A percentile compares a stretch with the other conserved stretches of the same genome.
These are phyloP conservation scores for Blastomyces gilchristii DNA, from an alignment of 2,329 filamentous ascomycete genomes.

Conservation along the genomic window DNA sequence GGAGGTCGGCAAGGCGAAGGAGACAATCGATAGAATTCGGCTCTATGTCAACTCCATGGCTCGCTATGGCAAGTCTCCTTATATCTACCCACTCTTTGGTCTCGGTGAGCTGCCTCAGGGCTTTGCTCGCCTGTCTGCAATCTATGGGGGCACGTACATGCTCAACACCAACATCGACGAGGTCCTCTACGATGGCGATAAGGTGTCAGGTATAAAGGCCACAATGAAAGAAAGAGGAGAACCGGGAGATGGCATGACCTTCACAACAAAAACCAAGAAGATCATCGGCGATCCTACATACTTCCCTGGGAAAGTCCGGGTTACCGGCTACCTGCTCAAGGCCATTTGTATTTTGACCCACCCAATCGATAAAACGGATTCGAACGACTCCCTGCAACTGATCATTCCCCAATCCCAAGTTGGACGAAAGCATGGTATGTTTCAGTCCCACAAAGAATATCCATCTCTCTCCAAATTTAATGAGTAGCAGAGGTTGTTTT, in stretches of 20 bases:
- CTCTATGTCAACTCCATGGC: slow-evolving; percentile 97
- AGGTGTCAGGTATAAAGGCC: slow-evolving; percentile 91
- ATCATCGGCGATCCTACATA: slow-evolving; percentile 95
- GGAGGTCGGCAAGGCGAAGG: slow-evolving; percentile 60
- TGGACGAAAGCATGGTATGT: slow-evolving; percentile 82
- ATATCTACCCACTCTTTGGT: slow-evolving; percentile 98
- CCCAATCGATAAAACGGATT: slow-evolving; percentile 78
- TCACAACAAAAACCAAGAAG: slow-evolving; percentile 91
- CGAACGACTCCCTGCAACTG: slow-evolving; percentile 81
- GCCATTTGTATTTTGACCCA: slow-evolving; percentile 97
- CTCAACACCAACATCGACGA: slow-evolving; percentile 92
- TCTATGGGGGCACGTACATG: slow-evolving; percentile 99
- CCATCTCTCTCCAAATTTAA: neutral
- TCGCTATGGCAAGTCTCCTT: slow-evolving; percentile 94
- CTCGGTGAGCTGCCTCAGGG: slow-evolving; percentile 94
- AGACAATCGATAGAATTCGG: slow-evolving; percentile 82
- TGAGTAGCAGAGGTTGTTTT: neutral
- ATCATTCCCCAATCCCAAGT: slow-evolving; percentile 98
- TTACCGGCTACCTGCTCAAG: slow-evolving; percentile 82
- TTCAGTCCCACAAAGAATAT: slow-evolving; percentile 7
- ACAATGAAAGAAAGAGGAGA: slow-evolving; percentile 86
- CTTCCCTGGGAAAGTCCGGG: slow-evolving; percentile 80
- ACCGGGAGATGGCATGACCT: slow-evolving; percentile 66
- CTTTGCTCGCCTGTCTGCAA: slow-evolving; percentile 92
- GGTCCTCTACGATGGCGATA: slow-evolving; percentile 66